A percentile compares a stretch with the other conserved stretches of the same genome.
Evolutionary conservation across 768 basidiomycete species (phyloP).

Genomic region (Ephemerocybe angulata): DNA sequence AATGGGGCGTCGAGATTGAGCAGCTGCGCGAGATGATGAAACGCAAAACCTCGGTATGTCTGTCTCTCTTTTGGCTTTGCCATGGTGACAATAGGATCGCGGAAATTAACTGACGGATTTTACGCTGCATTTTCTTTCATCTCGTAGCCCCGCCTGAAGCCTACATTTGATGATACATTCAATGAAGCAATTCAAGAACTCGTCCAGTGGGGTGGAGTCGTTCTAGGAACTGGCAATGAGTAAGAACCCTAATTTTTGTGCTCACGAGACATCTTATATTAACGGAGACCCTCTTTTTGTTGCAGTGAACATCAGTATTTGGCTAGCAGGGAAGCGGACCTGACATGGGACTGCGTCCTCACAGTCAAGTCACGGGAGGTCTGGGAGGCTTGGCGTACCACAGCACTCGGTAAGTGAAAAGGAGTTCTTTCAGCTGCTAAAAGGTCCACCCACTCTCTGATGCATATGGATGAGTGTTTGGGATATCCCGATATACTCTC

Average conservation of each 20-base stretch:
- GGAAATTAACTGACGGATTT: not conserved
- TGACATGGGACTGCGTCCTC: slow-evolving; percentile 63
- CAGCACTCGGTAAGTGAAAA: slow-evolving; percentile 52
- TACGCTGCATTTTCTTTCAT: slow-evolving; percentile 5
- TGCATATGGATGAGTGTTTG: slow-evolving; percentile 13
- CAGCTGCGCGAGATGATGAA: slow-evolving; percentile 55
- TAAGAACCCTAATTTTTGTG: slow-evolving; percentile 35
- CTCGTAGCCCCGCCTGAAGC: slow-evolving; percentile 51
- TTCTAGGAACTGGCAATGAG: slow-evolving; percentile 62
- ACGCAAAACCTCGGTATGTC: slow-evolving; percentile 51
- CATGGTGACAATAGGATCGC: not conserved
- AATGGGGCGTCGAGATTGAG: slow-evolving; percentile 69
- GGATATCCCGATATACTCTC: slow-evolving; percentile 6
- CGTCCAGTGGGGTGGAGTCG: slow-evolving; percentile 67
- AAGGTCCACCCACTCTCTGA: slow-evolving; percentile 9
- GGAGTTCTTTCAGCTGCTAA: not conserved
- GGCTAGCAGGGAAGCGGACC: slow-evolving; percentile 65
- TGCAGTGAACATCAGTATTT: slow-evolving; percentile 73
- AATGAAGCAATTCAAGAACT: slow-evolving; percentile 77
- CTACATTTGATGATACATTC: slow-evolving; percentile 68
- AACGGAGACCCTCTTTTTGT: not conserved
- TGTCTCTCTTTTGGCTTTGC: slow-evolving; percentile 2
- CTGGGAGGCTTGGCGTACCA: slow-evolving; percentile 66
- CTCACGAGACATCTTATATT: slow-evolving; percentile 13
- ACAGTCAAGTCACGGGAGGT: slow-evolving; percentile 62